Conservation (phyloP, 2,329 filamentous ascomycete species). For the Purpureocillium takamizusanense region DNA sequence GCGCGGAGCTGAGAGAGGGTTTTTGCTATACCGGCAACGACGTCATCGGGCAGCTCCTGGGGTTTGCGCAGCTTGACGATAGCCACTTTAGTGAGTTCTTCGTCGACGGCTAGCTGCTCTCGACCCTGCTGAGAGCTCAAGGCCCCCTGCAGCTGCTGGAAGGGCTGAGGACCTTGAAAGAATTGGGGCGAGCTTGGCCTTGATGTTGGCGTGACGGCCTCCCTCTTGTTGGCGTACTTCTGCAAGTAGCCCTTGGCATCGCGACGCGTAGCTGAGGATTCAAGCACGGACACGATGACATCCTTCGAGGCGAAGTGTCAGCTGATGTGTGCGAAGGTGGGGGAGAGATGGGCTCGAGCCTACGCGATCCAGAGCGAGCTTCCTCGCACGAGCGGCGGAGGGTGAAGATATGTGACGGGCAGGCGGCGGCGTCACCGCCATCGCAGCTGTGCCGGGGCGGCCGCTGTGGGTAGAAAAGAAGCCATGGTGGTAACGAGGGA, state of each 20-base stretch:
- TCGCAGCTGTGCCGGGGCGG: conserved; percentile 4
- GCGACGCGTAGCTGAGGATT: conserved; percentile 82
- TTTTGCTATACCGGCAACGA: conserved; percentile 65
- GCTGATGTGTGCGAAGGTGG: neutral
- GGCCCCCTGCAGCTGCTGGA: conserved; percentile 4
- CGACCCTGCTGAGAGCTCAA: neutral
- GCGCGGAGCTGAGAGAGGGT: conserved; percentile 77
- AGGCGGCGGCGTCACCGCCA: conserved; percentile 6
- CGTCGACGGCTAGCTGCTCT: conserved; percentile 6
- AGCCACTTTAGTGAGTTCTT: conserved; percentile 49
- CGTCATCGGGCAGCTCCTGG: conserved; percentile 59
- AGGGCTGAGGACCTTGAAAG: conserved; percentile 20
- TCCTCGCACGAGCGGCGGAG: conserved; percentile 19
- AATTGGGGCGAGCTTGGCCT: conserved; percentile 20
- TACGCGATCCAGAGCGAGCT: conserved; percentile 23
- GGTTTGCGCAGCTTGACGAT: conserved; percentile 76
- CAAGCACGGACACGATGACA: conserved; percentile 77
- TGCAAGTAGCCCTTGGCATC: conserved; percentile 89
- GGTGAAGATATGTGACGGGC: conserved; percentile 19
- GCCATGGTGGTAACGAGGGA: neutral
- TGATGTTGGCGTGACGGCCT: conserved; percentile 7
- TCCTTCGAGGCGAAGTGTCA: conserved; percentile 41
- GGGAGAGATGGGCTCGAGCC: neutral
- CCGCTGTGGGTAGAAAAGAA: conserved; percentile 1
- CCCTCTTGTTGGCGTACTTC: conserved; percentile 51